A percentile compares a stretch with the other conserved stretches of the same genome.
These are phyloP conservation scores for Geotrichum phurueaensis DNA, from an alignment of 1,139 yeast species.

Conservation along the genomic window DNA sequence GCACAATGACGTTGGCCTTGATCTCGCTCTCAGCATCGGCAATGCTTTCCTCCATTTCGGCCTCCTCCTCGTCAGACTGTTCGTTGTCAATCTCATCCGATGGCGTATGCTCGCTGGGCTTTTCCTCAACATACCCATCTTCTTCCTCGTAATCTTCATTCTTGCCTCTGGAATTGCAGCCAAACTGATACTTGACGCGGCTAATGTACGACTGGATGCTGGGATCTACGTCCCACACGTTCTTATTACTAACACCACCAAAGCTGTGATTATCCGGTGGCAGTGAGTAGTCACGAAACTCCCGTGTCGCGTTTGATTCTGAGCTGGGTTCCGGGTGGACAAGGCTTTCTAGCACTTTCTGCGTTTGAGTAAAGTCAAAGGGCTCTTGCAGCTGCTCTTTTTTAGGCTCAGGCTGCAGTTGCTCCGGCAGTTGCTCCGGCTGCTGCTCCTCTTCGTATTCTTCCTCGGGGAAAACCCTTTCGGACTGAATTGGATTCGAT, in stretches of 20 bases:
- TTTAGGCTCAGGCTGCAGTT: not conserved
- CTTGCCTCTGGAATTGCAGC: not conserved
- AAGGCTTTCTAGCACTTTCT: slow-evolving; percentile 1
- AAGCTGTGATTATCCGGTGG: not conserved
- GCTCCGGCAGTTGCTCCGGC: not conserved
- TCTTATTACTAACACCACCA: slow-evolving; percentile 6
- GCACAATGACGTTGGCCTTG: slow-evolving; percentile 10
- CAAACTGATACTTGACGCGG: not conserved
- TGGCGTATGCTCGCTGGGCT: not conserved
- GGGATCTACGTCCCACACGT: slow-evolving; percentile 24
- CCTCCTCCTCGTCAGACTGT: slow-evolving; percentile 1
- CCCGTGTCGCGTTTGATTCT: slow-evolving; percentile 6
- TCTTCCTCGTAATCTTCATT: slow-evolving; percentile 6
- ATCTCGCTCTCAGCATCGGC: slow-evolving; percentile 17
- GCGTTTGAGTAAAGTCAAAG: slow-evolving; percentile 6
- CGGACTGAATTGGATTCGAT: slow-evolving; percentile 4
- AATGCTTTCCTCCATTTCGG: slow-evolving; percentile 16
- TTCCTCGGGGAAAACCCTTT: slow-evolving; percentile 23
- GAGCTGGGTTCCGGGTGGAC: not conserved
- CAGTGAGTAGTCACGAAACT: slow-evolving; percentile 15
- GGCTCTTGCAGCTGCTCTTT: slow-evolving; percentile 12
- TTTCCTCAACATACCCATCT: not conserved
- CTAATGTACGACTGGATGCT: slow-evolving; percentile 18
- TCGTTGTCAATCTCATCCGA: slow-evolving; percentile 1
- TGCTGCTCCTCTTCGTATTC: slow-evolving; percentile 11